Evolutionary conservation across 139 green algal species (phyloP).

Genomic region (Zygnema circumcarinatum): DNA sequence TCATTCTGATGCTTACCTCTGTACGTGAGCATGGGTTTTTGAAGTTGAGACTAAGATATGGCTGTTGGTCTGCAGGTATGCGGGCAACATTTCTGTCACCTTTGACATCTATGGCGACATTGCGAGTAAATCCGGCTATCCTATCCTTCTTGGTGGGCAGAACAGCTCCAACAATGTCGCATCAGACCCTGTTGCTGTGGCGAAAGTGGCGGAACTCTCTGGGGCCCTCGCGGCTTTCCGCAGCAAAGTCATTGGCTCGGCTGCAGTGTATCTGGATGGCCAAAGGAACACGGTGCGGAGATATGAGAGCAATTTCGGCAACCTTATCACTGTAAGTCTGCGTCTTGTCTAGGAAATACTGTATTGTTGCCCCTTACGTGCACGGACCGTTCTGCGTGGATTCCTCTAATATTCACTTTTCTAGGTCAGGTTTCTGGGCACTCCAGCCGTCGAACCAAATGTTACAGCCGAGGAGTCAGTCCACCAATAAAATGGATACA

Average conservation of each 20-base stretch:
- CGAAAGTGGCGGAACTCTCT: constrained; percentile 6
- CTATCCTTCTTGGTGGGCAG: constrained; percentile 51
- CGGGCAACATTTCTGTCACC: constrained; percentile 41
- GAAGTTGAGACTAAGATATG: no score
- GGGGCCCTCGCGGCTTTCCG: neutral
- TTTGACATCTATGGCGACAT: constrained; percentile 2
- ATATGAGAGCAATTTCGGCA: constrained; percentile 56
- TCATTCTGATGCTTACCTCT: no score
- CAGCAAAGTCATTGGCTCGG: neutral
- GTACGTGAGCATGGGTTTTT: no score
- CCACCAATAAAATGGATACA: no score
- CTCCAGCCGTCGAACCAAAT: no score
- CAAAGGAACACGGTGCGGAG: neutral
- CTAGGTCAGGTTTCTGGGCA: no score
- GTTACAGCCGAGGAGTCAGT: no score
- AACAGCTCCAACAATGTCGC: constrained; percentile 24
- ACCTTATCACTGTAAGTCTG: constrained; percentile 52
- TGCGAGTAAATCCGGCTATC: neutral
- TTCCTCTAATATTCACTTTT: no score
- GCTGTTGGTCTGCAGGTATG: no score
- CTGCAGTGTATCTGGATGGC: constrained; percentile 7
- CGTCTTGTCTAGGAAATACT: no score
- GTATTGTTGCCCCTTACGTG: no score
- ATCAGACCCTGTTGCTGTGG: neutral
- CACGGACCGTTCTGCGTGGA: no score